Evolutionary conservation across 2,329 filamentous ascomycete species (phyloP), one percentile per base, ranked within the genome.

Genomic region (Fusarium verticillioides): DNA sequence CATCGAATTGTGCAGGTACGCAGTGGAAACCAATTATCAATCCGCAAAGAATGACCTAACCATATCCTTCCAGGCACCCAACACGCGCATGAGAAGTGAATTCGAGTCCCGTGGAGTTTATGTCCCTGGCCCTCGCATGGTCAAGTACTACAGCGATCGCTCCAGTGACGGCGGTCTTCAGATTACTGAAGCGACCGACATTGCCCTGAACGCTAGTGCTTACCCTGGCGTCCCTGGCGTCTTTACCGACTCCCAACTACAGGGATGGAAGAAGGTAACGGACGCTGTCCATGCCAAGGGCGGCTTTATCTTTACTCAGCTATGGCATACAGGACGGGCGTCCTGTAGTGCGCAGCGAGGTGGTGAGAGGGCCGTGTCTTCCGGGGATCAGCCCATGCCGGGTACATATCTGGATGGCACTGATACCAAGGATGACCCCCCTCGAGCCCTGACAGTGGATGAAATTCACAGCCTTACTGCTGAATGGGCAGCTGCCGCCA

Each of bases 381-480:
- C 80, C 1, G 78, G 76, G n/a, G 73, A 77, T 15, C 70, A 75
- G 9, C 78, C 80, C 19, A 82, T 87, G 9, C 82, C 86, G 49
- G 87, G 88, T 1, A 85, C 89, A n/a, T 82, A 84, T 4, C 81
- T 82, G 1, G 88, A 78, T 68, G 65, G 78, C 30, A 75, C 67
- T 16, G 63, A 61, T 40, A 75, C 72, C 60, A 66, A 70, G 49
- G 73, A 79, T 42, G 79, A 71, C 56, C 73, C 89, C 7, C 92
- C 92, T 5, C 88, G 87, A 60, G 90, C 86, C 15, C 87, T 95
- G 87, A 91, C 88, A 0, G 83, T 87, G 23, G 82, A 87, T 0
- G 91, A 94, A 43, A 94, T 95, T 64, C 84, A 90, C 60, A 81
- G 85, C 4, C 84, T 92, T 68, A 92, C 93, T 76, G 79, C 81